Evolutionary conservation across 306 rosid species (phyloP), one percentile per base, ranked within the genome.

Genomic region (Quercus glauca): DNA sequence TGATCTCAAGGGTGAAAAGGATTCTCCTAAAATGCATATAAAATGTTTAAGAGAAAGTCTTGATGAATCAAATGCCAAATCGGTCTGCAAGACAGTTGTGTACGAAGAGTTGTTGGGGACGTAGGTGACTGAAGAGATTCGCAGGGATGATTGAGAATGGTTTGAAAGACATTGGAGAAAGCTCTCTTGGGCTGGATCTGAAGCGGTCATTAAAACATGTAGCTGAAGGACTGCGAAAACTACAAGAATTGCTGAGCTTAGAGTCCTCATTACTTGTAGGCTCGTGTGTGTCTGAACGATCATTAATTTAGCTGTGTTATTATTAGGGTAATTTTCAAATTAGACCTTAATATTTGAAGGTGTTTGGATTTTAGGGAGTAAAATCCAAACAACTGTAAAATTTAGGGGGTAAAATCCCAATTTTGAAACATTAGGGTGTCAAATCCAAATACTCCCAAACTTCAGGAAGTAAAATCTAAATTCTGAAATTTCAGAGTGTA

Each of bases 71-170:
- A 31, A 31, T 31, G 35, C 35, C 35, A 31, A 4, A 31, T 86
- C 80, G 20, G 97, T 85, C 0, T 78, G 69, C 18, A 92, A 79
- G 63, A 78, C 41, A 19, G 89, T 57, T 7, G 84, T 59, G 85
- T 69, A 92, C 0, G 90, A 92, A 57, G 93, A 58, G 77, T 53
- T 79, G 73, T 51, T 74, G 52, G 92, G 93, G 82, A 88, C 88
- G 73, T 76, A 89, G 70, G 85, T 80, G 67, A 89, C 51, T 31
- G 79, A n/a, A 3, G 96, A 82, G 72, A 92, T 86, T 68, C 91
- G 88, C 28, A 45, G 73, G 76, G 77, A 80, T 51, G 80, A 41
- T 64, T 73, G 79, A 73, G 91, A 88, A 29, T 87, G 84, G 53
- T 67, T 45, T 2, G 87, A 86, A 20, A 92, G 97, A 69, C 97